A percentile compares a stretch with the other conserved stretches of the same genome.
These are phyloP conservation scores for Copromyces sp. DNA, from an alignment of 495 filamentous ascomycete species.

Conservation along the genomic window DNA sequence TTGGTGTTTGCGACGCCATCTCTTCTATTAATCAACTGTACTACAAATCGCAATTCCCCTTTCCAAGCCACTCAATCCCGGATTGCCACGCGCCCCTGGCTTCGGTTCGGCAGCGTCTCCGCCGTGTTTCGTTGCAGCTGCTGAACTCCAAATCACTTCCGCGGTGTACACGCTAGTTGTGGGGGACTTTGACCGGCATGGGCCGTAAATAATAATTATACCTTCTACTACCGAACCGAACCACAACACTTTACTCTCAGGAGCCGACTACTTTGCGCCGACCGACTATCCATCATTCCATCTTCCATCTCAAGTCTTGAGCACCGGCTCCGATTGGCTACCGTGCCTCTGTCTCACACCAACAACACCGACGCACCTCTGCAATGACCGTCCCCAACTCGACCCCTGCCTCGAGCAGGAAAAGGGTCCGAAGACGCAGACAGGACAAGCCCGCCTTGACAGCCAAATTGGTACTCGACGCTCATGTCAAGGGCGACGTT, in stretches of 20 bases:
- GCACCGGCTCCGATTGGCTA: not conserved
- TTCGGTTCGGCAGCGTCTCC: not conserved
- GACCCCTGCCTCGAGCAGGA: slow-evolving; percentile 11
- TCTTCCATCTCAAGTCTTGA: not conserved
- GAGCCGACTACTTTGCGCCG: not conserved
- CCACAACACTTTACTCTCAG: not conserved
- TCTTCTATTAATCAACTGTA: not conserved
- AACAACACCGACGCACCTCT: not conserved
- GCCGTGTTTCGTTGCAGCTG: not conserved
- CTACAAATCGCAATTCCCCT: not conserved
- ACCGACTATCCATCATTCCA: not conserved
- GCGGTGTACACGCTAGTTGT: not conserved
- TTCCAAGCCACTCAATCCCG: not conserved
- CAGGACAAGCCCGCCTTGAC: slow-evolving; percentile 45
- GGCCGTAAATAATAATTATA: not conserved
- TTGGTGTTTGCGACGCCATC: not conserved
- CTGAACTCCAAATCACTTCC: not conserved
- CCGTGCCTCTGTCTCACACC: not conserved
- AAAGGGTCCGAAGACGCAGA: slow-evolving; percentile 40
- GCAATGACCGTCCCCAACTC: not conserved
- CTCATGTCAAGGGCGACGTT: slow-evolving; percentile 77
- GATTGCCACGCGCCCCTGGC: not conserved
- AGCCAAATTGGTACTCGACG: slow-evolving; percentile 60
- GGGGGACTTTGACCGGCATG: not conserved
- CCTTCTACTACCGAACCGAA: not conserved